Evolutionary conservation across 768 basidiomycete genomes (phyloP).

Genomic region (Lentinus tigrinus): DNA sequence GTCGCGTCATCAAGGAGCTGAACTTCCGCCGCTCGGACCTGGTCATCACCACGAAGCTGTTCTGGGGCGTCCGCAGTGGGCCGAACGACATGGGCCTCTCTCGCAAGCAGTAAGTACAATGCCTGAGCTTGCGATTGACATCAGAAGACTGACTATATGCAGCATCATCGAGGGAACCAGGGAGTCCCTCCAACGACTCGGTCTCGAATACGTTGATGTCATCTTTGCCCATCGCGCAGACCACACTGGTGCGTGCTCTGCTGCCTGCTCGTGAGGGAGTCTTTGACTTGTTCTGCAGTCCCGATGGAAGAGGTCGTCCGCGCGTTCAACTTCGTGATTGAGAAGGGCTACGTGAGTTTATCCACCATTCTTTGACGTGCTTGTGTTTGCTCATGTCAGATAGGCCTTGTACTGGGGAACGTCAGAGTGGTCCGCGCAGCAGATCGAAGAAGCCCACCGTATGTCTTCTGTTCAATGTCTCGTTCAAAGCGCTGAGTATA

Average conservation of each 20-base stretch:
- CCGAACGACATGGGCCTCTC: constrained; percentile 56
- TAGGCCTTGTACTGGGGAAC: constrained; percentile 73
- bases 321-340: constrained; percentile 79
- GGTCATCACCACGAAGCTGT: constrained; percentile 79
- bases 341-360: constrained; percentile 56
- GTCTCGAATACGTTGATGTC: constrained; percentile 74
- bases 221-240: constrained; percentile 72
- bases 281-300: no score
- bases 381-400: not conserved
- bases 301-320: constrained; percentile 79
- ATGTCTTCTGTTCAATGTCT: constrained; percentile 20
- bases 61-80: constrained; percentile 61
- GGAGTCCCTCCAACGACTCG: constrained; percentile 63
- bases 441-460: constrained; percentile 21
- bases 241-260: constrained; percentile 39
- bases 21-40: constrained; percentile 64
- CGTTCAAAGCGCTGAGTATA: not conserved
- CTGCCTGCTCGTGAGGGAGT: no score
- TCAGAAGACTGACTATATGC: not conserved
- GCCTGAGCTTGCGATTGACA: not conserved
- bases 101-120: constrained; percentile 51
- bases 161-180: constrained; percentile 76
- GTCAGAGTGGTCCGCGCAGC: constrained; percentile 69
- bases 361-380: constrained; percentile 8
- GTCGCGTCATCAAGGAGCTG: constrained; percentile 74